Base-by-base conservation (phyloP, 2,329 filamentous ascomycete species). In the Botryotinia narcissicola region DNA sequence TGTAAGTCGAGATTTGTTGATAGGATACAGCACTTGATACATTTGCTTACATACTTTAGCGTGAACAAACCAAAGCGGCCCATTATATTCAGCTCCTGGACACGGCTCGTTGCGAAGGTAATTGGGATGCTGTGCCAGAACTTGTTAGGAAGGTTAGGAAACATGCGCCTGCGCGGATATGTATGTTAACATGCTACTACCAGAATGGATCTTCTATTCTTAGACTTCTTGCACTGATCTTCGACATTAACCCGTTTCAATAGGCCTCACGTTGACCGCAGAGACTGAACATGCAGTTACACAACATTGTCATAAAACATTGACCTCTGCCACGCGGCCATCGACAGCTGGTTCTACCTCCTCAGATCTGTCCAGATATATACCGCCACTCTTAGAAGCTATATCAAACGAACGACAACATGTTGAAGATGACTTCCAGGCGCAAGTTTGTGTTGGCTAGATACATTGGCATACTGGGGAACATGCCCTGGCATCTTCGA, bases 111-210 rank as follows among this genome's bases (percentile, higher is more conserved):
- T 97, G 94, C 83, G 91, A 95, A 80, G 94, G 92, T 70, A 91
- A 91, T 82, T 99, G 96, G 96, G 87, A 90, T 77, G 90, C 93
- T 44, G 88, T 98, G 44, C 93, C 93, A 40, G 95, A 98, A 84
- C 88, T 97, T 76, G 91, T 96, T 79, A 90, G 95, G 82, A 99
- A 99, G 84, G 88, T 98, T 80, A 92, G 92, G 80, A 98, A 99
- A 83, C 95, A 99, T 87, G 93, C 94, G 78, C 92, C 94, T 59
- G 89, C 93, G 75, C 89, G 93, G 82, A 89, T 89, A 83, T 97
- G 95, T 98, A 91, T 79, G 89, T 81, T 73, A 42, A 37, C 5
- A 63, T 32, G 48, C n/a, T 22, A 25, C 42, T n/a, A 48, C 44
- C n/a, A 25, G 25, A 60, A 29, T 68, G 16, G 9, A 68, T 25